Evolutionary conservation across 2,329 filamentous ascomycete species (phyloP).

Genomic region (Verticillium isaacii): DNA sequence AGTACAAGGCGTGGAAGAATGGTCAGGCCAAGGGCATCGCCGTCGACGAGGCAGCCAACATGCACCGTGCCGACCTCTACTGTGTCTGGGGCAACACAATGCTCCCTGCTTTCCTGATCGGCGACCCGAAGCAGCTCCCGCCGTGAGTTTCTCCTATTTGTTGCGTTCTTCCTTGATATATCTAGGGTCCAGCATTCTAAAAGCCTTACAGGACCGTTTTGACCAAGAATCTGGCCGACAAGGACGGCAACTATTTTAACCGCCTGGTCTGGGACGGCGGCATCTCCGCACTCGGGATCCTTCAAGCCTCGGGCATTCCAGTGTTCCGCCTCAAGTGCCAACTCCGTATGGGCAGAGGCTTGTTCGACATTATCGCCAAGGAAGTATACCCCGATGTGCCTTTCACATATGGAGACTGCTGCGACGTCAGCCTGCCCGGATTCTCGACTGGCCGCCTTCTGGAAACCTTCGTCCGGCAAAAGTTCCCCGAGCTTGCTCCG

Average conservation of each 20-base stretch:
- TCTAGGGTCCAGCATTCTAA: not conserved
- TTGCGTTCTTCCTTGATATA: no score
- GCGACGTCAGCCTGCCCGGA: not conserved
- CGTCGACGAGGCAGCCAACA: slow-evolving; percentile 17
- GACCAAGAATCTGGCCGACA: no score
- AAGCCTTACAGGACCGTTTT: not conserved
- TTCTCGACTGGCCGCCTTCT: not conserved
- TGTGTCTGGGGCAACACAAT: slow-evolving; percentile 18
- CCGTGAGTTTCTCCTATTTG: slow-evolving; percentile 1
- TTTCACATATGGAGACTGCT: slow-evolving; percentile 5
- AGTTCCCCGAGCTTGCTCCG: not conserved
- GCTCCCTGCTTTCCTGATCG: slow-evolving; percentile 15
- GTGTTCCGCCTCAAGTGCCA: slow-evolving; percentile 14
- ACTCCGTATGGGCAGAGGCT: slow-evolving; percentile 15
- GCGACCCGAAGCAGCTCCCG: slow-evolving; percentile 15
- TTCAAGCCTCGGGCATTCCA: slow-evolving; percentile 10
- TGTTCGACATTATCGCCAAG: slow-evolving; percentile 13
- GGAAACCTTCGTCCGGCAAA: not conserved
- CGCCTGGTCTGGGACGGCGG: slow-evolving; percentile 3
- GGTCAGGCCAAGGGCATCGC: slow-evolving; percentile 11
- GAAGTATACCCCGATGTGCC: slow-evolving; percentile 11
- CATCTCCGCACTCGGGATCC: slow-evolving; percentile 10
- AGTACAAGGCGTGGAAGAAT: not conserved
- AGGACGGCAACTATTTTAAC: slow-evolving; percentile 5
- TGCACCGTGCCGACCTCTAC: slow-evolving; percentile 14